Percentiles rank a stretch among this genome's conserved stretches.
phyloP scores from a whole-genome alignment of 129 eudicot species.

The Flaveria robusta region DNA sequence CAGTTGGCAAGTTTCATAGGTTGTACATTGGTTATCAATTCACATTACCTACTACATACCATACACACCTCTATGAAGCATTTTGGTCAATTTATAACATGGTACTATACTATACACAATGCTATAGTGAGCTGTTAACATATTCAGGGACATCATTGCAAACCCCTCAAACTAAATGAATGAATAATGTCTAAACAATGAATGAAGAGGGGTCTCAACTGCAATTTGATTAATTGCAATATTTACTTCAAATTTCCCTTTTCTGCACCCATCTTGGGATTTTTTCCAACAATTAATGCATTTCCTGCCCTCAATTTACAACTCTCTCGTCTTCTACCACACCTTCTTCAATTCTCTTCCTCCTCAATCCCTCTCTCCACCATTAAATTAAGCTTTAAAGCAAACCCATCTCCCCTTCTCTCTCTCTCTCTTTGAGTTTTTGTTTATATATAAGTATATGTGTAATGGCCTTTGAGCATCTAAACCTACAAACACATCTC shows the following conservation, averaged over 20 bases:
- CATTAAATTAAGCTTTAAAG: slow-evolving; percentile 46
- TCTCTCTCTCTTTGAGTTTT: slow-evolving; percentile 46
- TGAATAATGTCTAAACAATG: slow-evolving; percentile 51
- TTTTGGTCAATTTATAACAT: slow-evolving; percentile 29
- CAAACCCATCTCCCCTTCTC: slow-evolving; percentile 46
- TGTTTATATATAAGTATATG: slow-evolving; percentile 45
- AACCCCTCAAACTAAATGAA: slow-evolving; percentile 35
- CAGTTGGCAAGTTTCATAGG: slow-evolving; percentile 36
- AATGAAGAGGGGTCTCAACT: slow-evolving; percentile 52
- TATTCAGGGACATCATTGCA: slow-evolving; percentile 27
- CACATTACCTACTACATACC: slow-evolving; percentile 37
- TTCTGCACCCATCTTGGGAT: slow-evolving; percentile 56
- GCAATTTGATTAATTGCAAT: slow-evolving; percentile 57
- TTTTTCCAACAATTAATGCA: slow-evolving; percentile 65
- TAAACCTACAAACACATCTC: slow-evolving; percentile 55
- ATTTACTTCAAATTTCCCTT: slow-evolving; percentile 62
- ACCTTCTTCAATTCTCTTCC: slow-evolving; percentile 42
- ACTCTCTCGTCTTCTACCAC: slow-evolving; percentile 54
- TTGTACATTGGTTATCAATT: slow-evolving; percentile 38
- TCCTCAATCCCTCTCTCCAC: slow-evolving; percentile 32
- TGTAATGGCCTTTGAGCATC: slow-evolving; percentile 49
- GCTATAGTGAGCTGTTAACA: slow-evolving; percentile 14
- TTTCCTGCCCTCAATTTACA: slow-evolving; percentile 63
- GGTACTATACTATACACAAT: slow-evolving; percentile 26
- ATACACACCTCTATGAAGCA: slow-evolving; percentile 27